phyloP scores from a whole-genome alignment of 371 early-diverging fungal species.

The Mucor ambiguus region DNA sequence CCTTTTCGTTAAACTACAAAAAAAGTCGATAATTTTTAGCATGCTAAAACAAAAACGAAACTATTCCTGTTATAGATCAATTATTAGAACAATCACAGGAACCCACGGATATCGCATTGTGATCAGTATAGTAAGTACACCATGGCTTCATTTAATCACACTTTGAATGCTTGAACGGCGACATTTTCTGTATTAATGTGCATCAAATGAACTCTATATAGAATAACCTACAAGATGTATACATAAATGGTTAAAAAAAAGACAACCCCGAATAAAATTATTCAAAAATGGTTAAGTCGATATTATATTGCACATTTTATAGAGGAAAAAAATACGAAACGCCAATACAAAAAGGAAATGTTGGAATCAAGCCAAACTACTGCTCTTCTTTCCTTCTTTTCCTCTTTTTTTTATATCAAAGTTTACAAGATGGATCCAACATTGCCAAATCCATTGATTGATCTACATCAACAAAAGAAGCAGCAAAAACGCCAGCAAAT shows the following conservation, averaged over 20 bases:
- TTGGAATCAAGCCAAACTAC: not conserved
- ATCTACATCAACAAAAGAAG: constrained; percentile 4
- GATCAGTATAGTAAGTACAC: not conserved
- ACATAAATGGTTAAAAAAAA: not conserved
- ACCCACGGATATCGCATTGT: constrained; percentile 4
- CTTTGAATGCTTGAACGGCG: not conserved
- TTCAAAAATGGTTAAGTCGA: constrained; percentile 13
- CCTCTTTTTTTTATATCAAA: not conserved
- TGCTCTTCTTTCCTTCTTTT: constrained; percentile 2
- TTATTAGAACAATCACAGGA: not conserved
- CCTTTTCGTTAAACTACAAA: constrained; percentile 2
- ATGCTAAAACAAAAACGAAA: constrained; percentile 1
- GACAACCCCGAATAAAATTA: constrained; percentile 14
- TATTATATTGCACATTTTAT: not conserved
- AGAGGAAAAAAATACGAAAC: not conserved
- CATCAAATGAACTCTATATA: not conserved
- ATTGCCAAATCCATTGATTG: constrained; percentile 1
- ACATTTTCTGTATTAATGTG: not conserved
- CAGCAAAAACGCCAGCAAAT: constrained; percentile 2
- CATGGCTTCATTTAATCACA: not conserved
- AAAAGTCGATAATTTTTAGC: not conserved
- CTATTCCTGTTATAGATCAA: not conserved
- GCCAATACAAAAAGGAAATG: constrained; percentile 8
- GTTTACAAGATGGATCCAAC: not conserved
- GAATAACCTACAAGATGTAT: not conserved